These are phyloP conservation scores for Tolypocladium amazonense DNA, from an alignment of 2,329 filamentous ascomycete species.

Conservation along the genomic window DNA sequence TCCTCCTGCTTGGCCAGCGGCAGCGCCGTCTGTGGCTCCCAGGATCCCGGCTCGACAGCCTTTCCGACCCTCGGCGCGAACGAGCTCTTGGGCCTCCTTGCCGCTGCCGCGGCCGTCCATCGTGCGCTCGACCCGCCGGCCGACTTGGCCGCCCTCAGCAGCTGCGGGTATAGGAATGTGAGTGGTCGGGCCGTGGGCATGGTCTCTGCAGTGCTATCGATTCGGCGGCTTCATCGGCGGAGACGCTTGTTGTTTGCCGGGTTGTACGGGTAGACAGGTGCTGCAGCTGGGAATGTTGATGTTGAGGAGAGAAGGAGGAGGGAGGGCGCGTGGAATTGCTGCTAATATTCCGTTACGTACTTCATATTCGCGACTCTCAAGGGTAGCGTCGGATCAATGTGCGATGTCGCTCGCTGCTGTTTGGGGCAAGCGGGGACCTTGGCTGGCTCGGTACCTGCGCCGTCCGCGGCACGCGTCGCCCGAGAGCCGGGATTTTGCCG, in stretches of 20 bases:
- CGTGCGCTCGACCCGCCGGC: conserved; percentile 9
- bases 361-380: background rate
- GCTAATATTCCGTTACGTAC: background rate
- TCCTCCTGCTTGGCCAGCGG: background rate
- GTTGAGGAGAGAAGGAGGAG: background rate
- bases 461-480: background rate
- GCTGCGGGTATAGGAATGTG: conserved; percentile 58
- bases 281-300: background rate
- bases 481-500: background rate
- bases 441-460: background rate
- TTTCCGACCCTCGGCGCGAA: conserved; percentile 50
- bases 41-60: conserved; percentile 42
- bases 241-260: background rate
- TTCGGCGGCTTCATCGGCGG: background rate
- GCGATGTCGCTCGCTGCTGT: background rate
- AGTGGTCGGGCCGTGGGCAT: conserved; percentile 53
- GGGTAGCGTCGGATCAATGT: background rate
- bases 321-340: background rate
- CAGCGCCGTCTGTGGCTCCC: conserved; percentile 6
- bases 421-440: background rate
- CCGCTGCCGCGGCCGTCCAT: conserved; percentile 30
- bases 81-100: conserved; percentile 28
- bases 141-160: conserved; percentile 40
- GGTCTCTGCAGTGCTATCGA: conserved; percentile 6
- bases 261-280: background rate